Evolutionary conservation across 192 early-diverging fungal species (phyloP).

Genomic region (Linnemannia hyalina): DNA sequence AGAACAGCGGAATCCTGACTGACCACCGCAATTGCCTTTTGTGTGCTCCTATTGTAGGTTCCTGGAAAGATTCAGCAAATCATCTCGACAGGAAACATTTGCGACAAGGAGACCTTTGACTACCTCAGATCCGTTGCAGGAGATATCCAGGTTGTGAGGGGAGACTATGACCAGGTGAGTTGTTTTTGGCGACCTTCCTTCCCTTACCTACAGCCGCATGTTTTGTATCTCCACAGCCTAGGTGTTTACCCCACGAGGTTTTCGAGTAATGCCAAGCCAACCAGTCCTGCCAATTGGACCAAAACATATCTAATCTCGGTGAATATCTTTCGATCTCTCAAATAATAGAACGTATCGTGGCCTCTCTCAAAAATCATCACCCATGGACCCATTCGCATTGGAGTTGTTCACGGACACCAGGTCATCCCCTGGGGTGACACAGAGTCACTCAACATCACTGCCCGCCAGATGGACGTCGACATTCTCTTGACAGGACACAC

Average conservation of each 20-base stretch:
- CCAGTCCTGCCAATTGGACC: no score
- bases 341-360: slow-evolving; percentile 60
- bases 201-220: background rate
- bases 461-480: slow-evolving; percentile 93
- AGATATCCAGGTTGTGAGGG: slow-evolving; percentile 81
- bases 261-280: background rate
- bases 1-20: background rate
- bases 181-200: background rate
- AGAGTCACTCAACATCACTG: slow-evolving; percentile 79
- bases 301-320: no score
- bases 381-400: slow-evolving; percentile 73
- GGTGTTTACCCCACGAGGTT: no score
- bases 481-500: slow-evolving; percentile 90
- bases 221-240: background rate
- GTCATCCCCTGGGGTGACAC: slow-evolving; percentile 85
- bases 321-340: background rate
- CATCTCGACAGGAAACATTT: slow-evolving; percentile 92
- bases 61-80: slow-evolving; percentile 98
- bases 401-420: slow-evolving; percentile 91
- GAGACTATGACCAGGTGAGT: slow-evolving; percentile 86
- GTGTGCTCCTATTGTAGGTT: slow-evolving; percentile 57
- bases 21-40: background rate
- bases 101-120: slow-evolving; percentile 86
- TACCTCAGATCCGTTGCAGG: slow-evolving; percentile 87
- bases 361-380: slow-evolving; percentile 77